These are phyloP conservation scores for Saccharomycopsis microspora DNA, from an alignment of 805 yeast species.

Conservation along the genomic window DNA sequence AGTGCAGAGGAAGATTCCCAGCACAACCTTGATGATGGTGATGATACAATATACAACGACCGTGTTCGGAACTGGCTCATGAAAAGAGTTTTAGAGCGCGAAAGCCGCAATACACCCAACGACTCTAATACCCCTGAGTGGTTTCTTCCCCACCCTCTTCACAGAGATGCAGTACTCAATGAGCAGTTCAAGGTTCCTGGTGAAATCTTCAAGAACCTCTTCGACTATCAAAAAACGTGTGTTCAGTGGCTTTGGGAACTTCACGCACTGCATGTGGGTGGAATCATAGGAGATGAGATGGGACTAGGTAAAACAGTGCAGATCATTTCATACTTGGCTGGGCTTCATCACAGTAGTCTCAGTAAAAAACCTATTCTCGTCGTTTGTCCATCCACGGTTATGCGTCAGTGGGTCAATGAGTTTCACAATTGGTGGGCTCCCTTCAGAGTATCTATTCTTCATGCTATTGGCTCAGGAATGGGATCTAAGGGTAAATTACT, in stretches of 20 bases:
- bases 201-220: slow-evolving; percentile 74
- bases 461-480: slow-evolving; percentile 91
- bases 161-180: slow-evolving; percentile 65
- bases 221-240: slow-evolving; percentile 91
- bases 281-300: slow-evolving; percentile 97
- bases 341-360: slow-evolving; percentile 71
- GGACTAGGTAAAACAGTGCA: slow-evolving; percentile 95
- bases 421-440: slow-evolving; percentile 99
- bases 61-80: slow-evolving; percentile 52
- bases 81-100: slow-evolving; percentile 16
- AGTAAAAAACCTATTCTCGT: slow-evolving; percentile 70
- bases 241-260: slow-evolving; percentile 97
- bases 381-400: slow-evolving; percentile 94
- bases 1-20: slow-evolving; percentile 18
- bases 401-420: slow-evolving; percentile 96
- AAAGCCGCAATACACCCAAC: not conserved
- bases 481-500: slow-evolving; percentile 26
- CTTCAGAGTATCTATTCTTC: slow-evolving; percentile 71
- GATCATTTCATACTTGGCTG: slow-evolving; percentile 82
- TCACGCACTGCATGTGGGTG: slow-evolving; percentile 83
- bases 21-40: slow-evolving; percentile 53
- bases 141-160: slow-evolving; percentile 64
- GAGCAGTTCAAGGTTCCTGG: slow-evolving; percentile 74
- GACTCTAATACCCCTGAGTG: slow-evolving; percentile 40
- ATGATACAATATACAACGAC: slow-evolving; percentile 48